phyloP scores from a whole-genome alignment of 2,329 filamentous ascomycete species.

The Colletotrichum tabaci region DNA sequence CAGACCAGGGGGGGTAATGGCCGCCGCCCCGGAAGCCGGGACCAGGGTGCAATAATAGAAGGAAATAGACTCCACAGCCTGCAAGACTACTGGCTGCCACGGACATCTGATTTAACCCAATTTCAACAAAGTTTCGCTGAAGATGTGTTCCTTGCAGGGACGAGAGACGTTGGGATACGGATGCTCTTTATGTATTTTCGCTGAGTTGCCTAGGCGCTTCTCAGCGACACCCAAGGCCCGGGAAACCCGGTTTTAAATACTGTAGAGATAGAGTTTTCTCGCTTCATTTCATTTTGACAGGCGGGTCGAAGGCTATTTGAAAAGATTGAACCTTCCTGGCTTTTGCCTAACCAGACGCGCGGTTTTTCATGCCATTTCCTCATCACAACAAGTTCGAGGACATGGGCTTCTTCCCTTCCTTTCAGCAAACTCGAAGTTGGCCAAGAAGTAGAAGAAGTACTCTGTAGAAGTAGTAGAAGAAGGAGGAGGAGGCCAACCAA shows the following conservation, averaged over 20 bases:
- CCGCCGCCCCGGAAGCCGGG: not conserved
- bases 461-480: not conserved
- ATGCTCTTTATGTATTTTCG: not conserved
- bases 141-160: conserved; percentile 13
- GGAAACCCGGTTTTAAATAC: not conserved
- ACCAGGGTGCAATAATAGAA: not conserved
- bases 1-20: not conserved
- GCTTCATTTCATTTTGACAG: conserved; percentile 11
- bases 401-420: not conserved
- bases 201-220: conserved; percentile 1
- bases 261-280: not conserved
- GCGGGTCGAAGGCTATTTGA: not conserved
- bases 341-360: not conserved
- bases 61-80: not conserved
- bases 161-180: not conserved
- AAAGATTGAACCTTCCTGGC: conserved; percentile 8
- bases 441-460: not conserved
- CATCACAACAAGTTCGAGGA: not conserved
- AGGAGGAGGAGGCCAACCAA: not conserved
- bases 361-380: not conserved
- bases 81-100: not conserved
- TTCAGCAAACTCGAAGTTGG: not conserved
- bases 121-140: conserved; percentile 19
- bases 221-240: not conserved
- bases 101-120: conserved; percentile 17